Base-by-base conservation (phyloP, 352 stramenopile species). In the Globisporangium rhizosaccharum region DNA sequence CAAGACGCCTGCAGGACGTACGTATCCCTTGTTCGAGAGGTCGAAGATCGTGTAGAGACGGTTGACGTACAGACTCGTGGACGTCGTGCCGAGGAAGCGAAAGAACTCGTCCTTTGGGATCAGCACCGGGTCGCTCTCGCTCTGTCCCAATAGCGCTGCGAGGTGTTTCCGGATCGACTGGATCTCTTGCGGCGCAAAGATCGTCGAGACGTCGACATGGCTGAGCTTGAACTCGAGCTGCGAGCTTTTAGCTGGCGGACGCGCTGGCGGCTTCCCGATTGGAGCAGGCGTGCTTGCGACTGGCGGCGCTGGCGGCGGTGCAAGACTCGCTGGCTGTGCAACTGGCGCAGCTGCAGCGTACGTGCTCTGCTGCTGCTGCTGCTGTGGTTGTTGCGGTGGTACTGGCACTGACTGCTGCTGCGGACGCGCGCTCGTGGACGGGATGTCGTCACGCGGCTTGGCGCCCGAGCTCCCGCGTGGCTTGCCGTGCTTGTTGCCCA, bases 61-160 rank as follows among this genome's bases (percentile, higher is more conserved):
- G 58, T 87, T 93, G 25, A 85, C 77, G 59, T 93, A 94, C 53
- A 94, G 70, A 56, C 83, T 92, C 23, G 83, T 82, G 7, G 78
- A 78, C 60, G 68, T 76, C 25, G 73, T 70, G 56, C 85, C 84
- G 48, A 94, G 68, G 62, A 94, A 92, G 47, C 82, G 80, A 66
- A 90, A 90, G 61, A 94, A 94, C 61, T 94, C 85, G 51, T 93
- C 85, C 64, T 88, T 88, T 23, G 79, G 80, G 59, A 94, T 94
- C 48, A 82, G 67, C 33, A 94, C 81, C 1, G 76, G 68, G 59
- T 91, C 83, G 50, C 76, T 78, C 57, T 90, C 79, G 47, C 70
- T 68, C 63, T 90, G 83, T 2, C 73, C 69, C 15, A 94, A 60
- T 25, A 94, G 81, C 1, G 70, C 68, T 26, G 81, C 68, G 61